Percentiles rank a stretch among this genome's conserved stretches.
Evolutionary conservation across 179 eudicot genomes (phyloP).

Genomic region (Gypsophila paniculata): DNA sequence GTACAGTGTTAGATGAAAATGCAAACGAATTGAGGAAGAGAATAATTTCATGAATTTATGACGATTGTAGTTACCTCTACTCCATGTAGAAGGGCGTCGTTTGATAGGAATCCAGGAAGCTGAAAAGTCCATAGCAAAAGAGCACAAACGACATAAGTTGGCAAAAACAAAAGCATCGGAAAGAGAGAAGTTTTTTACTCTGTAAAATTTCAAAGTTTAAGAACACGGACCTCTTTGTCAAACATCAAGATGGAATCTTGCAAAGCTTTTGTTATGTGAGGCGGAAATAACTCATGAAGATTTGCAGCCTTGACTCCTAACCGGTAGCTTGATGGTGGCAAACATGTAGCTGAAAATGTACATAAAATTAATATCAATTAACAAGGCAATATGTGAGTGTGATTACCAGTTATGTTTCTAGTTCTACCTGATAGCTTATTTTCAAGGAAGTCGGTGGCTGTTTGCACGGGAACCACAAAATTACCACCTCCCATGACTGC

Average conservation of each 20-base stretch:
- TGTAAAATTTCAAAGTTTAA: neutral
- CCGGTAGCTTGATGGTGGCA: slow-evolving; percentile 87
- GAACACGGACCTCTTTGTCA: slow-evolving; percentile 61
- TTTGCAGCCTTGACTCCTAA: slow-evolving; percentile 77
- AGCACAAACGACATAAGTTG: slow-evolving; percentile 13
- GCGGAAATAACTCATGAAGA: slow-evolving; percentile 75
- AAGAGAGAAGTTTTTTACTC: neutral
- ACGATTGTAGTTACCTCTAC: slow-evolving; percentile 63
- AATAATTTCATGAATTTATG: neutral
- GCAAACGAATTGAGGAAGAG: neutral
- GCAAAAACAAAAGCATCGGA: neutral
- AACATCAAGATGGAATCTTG: slow-evolving; percentile 70
- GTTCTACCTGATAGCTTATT: slow-evolving; percentile 62
- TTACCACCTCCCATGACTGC: slow-evolving; percentile 74
- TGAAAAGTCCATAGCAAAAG: slow-evolving; percentile 30
- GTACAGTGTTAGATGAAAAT: neutral
- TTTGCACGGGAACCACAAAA: slow-evolving; percentile 88
- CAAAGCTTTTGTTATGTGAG: slow-evolving; percentile 68
- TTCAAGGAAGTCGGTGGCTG: slow-evolving; percentile 70
- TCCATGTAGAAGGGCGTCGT: slow-evolving; percentile 78
- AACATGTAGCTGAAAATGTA: slow-evolving; percentile 41
- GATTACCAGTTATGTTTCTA: slow-evolving; percentile 22
- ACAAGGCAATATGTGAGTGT: neutral
- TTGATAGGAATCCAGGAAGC: slow-evolving; percentile 83
- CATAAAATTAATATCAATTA: slow-evolving; percentile 13